A percentile compares a stretch with the other conserved stretches of the same genome.
phyloP scores from a whole-genome alignment of 116 monocot genomes.

The Phalaenopsis hybrid region DNA sequence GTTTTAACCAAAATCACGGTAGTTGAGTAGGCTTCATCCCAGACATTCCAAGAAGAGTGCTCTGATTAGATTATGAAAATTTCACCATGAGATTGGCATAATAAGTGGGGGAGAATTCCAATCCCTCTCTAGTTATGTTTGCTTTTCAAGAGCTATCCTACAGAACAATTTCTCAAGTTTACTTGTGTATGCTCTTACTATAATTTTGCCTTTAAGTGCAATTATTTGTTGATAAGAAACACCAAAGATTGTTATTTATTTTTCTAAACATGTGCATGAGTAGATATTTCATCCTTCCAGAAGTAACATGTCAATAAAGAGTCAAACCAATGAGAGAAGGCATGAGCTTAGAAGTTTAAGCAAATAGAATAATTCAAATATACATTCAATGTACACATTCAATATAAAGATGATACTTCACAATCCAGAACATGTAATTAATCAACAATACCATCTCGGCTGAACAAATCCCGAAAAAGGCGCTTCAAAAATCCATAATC shows the following conservation, averaged over 20 bases:
- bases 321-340: not conserved
- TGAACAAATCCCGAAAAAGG: conserved; percentile 64
- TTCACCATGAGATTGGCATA: not conserved
- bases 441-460: conserved; percentile 58
- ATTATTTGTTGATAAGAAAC: not conserved
- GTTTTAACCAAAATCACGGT: not conserved
- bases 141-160: not conserved
- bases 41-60: not conserved
- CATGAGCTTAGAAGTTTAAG: not conserved
- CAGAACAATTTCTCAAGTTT: not conserved
- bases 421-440: not conserved
- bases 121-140: not conserved
- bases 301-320: not conserved
- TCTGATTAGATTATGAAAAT: not conserved
- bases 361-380: not conserved
- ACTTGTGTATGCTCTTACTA: not conserved
- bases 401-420: not conserved
- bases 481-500: conserved; percentile 93
- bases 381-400: not conserved
- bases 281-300: not conserved
- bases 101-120: not conserved
- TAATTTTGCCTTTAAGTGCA: not conserved
- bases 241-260: not conserved
- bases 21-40: not conserved
- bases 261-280: not conserved